Conservation (phyloP, 352 stramenopile species). For the Saprolegnia diclina region DNA sequence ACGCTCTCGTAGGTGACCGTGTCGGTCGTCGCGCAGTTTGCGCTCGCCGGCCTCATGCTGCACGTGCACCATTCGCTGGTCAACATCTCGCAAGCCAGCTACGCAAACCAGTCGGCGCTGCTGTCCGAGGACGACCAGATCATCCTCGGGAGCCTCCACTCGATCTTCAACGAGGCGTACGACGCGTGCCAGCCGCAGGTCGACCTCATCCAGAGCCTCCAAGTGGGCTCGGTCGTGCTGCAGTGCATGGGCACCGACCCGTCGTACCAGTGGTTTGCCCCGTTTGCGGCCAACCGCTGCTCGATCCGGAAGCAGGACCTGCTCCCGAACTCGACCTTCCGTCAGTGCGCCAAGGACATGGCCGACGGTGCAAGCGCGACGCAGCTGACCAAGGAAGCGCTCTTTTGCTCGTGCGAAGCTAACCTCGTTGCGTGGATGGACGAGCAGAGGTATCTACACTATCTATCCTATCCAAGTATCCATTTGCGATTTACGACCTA, state of each 20-base stretch:
- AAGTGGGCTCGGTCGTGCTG: slow-evolving; percentile 39
- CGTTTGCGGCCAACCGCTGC: slow-evolving; percentile 68
- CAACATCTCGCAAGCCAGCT: slow-evolving; percentile 57
- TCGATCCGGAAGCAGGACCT: slow-evolving; percentile 53
- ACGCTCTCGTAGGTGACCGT: slow-evolving; percentile 37
- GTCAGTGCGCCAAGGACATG: slow-evolving; percentile 61
- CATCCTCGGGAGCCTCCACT: slow-evolving; percentile 72
- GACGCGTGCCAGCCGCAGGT: slow-evolving; percentile 58
- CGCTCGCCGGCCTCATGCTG: slow-evolving; percentile 70
- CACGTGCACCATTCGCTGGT: slow-evolving; percentile 72
- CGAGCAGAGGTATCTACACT: slow-evolving; percentile 49
- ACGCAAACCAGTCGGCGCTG: slow-evolving; percentile 46
- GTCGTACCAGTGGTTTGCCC: slow-evolving; percentile 63
- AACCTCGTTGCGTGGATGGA: slow-evolving; percentile 76
- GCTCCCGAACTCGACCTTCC: slow-evolving; percentile 49
- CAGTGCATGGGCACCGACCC: slow-evolving; percentile 42
- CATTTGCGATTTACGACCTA: background rate
- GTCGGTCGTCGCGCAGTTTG: slow-evolving; percentile 71
- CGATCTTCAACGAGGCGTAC: slow-evolving; percentile 71
- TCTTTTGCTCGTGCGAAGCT: slow-evolving; percentile 77
- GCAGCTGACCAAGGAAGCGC: slow-evolving; percentile 60
- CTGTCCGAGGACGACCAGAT: slow-evolving; percentile 48
- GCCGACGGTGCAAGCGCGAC: slow-evolving; percentile 40
- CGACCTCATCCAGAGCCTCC: slow-evolving; percentile 50
- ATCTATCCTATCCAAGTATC: background rate